Evolutionary conservation across 192 early-diverging fungal genomes (phyloP).

Genomic region (Lunasporangiospora selenospora): DNA sequence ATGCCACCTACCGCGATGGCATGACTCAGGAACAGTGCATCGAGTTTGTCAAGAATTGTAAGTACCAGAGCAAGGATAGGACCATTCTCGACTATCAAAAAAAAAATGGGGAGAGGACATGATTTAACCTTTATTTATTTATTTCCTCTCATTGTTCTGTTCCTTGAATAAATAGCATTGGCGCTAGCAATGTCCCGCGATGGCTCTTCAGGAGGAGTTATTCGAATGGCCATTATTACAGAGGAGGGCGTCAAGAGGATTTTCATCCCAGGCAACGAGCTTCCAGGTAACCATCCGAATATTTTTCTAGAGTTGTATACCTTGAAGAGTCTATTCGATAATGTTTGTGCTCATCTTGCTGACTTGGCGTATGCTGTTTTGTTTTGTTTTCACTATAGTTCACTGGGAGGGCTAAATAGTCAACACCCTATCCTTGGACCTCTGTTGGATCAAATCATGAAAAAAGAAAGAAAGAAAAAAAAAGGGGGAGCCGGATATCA

Average conservation of each 20-base stretch:
- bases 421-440: no score
- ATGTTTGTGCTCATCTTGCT: background rate
- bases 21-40: conserved; percentile 91
- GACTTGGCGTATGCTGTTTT: background rate
- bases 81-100: no score
- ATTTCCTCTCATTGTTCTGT: background rate
- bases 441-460: background rate
- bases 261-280: conserved; percentile 84
- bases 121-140: background rate
- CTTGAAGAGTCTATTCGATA: background rate
- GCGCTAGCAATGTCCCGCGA: conserved; percentile 95
- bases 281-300: conserved; percentile 56
- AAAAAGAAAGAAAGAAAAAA: background rate
- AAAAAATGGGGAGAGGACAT: no score
- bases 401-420: conserved; percentile 33
- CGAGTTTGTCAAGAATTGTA: conserved; percentile 94
- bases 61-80: no score
- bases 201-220: conserved; percentile 95
- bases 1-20: conserved; percentile 77
- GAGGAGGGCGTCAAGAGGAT: conserved; percentile 87
- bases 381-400: conserved; percentile 7
- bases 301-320: background rate
- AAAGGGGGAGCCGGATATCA: no score
- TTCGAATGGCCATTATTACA: conserved; percentile 93
- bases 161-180: conserved; percentile 63